Conservation (phyloP, 768 basidiomycete genomes). For the Dioszegia hungarica region DNA sequence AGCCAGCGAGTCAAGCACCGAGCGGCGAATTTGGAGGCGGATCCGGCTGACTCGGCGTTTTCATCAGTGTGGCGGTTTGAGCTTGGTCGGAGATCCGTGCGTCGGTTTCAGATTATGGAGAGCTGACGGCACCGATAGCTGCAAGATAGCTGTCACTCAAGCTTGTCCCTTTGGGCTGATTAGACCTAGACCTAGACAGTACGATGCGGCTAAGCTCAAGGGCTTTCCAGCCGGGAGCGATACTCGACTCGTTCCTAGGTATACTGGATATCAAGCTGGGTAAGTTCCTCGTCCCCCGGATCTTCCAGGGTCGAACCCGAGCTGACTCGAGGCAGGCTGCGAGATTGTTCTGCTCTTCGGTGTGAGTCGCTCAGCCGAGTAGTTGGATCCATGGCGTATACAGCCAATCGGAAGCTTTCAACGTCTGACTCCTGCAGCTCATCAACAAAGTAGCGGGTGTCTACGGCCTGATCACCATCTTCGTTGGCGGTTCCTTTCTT, state of each 20-base stretch:
- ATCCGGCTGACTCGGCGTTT: background rate
- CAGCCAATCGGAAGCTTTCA: background rate
- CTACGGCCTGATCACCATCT: slow-evolving; percentile 86
- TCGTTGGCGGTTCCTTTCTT: slow-evolving; percentile 77
- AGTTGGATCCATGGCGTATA: background rate
- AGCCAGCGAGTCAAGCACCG: background rate
- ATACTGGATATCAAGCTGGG: slow-evolving; percentile 88
- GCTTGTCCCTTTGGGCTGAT: too few species aligned
- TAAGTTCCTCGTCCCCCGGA: slow-evolving; percentile 19
- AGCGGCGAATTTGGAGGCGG: slow-evolving; percentile 5
- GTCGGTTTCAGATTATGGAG: slow-evolving; percentile 4
- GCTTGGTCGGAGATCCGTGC: background rate
- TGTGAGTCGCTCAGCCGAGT: slow-evolving; percentile 54
- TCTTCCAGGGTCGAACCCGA: background rate
- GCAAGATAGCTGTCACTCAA: too few species aligned
- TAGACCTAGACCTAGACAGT: too few species aligned
- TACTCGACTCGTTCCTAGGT: slow-evolving; percentile 65
- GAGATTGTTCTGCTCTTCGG: slow-evolving; percentile 83
- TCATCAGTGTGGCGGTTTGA: slow-evolving; percentile 4
- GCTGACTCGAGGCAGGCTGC: slow-evolving; percentile 55
- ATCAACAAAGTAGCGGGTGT: slow-evolving; percentile 97
- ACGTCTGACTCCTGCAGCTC: slow-evolving; percentile 26
- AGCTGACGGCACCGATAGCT: too few species aligned
- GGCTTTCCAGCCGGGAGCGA: slow-evolving; percentile 21
- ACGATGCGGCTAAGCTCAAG: slow-evolving; percentile 28